phyloP scores from a whole-genome alignment of 2,329 filamentous ascomycete genomes.

The Paraphaeosphaeria sporulosa region DNA sequence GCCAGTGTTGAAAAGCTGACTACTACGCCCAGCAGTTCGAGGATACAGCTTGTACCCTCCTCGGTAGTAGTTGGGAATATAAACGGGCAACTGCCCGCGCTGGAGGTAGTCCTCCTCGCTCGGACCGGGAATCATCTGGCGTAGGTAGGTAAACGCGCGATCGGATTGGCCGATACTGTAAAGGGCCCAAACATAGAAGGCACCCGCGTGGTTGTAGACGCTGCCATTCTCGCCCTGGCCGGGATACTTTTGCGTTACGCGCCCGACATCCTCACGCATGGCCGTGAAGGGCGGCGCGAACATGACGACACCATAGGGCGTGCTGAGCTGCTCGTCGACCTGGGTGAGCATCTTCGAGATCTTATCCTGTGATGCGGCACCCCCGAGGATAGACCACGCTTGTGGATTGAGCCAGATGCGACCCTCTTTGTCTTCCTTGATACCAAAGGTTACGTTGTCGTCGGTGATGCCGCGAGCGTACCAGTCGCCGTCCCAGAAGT shows the following conservation, averaged over 20 bases:
- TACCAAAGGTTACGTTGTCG: slow-evolving; percentile 61
- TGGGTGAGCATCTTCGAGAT: slow-evolving; percentile 56
- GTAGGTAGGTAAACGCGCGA: slow-evolving; percentile 59
- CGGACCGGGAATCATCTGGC: slow-evolving; percentile 64
- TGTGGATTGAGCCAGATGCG: slow-evolving; percentile 68
- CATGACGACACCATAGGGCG: slow-evolving; percentile 64
- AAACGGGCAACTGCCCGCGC: slow-evolving; percentile 64
- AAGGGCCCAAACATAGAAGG: slow-evolving; percentile 63
- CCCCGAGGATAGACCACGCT: slow-evolving; percentile 63
- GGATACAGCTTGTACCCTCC: slow-evolving; percentile 59
- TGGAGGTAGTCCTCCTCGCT: slow-evolving; percentile 59
- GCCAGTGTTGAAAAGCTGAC: slow-evolving; percentile 66
- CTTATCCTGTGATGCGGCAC: slow-evolving; percentile 56
- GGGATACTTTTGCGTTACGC: slow-evolving; percentile 66
- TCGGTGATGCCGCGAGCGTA: slow-evolving; percentile 66
- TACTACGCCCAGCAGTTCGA: slow-evolving; percentile 61
- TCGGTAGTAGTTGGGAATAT: slow-evolving; percentile 67
- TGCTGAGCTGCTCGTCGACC: slow-evolving; percentile 60
- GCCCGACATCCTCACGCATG: slow-evolving; percentile 67
- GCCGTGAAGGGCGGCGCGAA: slow-evolving; percentile 62
- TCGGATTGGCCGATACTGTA: slow-evolving; percentile 61
- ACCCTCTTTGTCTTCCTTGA: slow-evolving; percentile 60
- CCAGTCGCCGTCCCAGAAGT: slow-evolving; percentile 66
- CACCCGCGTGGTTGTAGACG: slow-evolving; percentile 65
- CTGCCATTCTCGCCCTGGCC: slow-evolving; percentile 66